Percentiles rank a stretch among this genome's conserved stretches.
phyloP scores from a whole-genome alignment of 305 asterid genomes.

The Rubia peregrina region DNA sequence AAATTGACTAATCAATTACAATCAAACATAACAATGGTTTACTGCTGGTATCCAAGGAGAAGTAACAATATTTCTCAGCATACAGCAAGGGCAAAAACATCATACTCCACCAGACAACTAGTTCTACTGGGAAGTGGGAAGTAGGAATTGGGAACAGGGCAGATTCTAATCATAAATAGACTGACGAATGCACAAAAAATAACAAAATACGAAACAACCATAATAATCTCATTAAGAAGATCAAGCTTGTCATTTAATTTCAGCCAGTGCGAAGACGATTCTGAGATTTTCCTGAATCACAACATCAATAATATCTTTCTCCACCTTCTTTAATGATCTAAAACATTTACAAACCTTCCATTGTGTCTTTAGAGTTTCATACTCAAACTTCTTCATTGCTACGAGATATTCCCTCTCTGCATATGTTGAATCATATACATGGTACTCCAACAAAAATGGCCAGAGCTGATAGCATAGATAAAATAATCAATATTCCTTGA shows the following conservation, averaged over 20 bases:
- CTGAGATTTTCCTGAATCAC: not conserved
- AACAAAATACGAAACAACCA: not conserved
- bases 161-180: not conserved
- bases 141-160: constrained; percentile 10
- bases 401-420: constrained; percentile 82
- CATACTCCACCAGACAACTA: not conserved
- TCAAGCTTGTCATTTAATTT: not conserved
- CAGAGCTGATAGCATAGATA: constrained; percentile 52
- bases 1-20: not conserved
- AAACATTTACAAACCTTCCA: constrained; percentile 73
- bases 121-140: constrained; percentile 3
- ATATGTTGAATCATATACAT: constrained; percentile 73
- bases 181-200: not conserved
- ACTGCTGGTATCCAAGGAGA: not conserved
- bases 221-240: not conserved
- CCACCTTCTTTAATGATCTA: not conserved
- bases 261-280: not conserved
- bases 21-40: not conserved
- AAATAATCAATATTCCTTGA: constrained; percentile 5
- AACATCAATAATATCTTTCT: not conserved
- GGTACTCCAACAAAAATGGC: constrained; percentile 77
- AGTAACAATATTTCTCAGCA: not conserved
- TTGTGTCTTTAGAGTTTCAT: constrained; percentile 78
- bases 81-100: not conserved
- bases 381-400: constrained; percentile 67